These are phyloP conservation scores for Malassezia furfur DNA, from an alignment of 1,284 basidiomycete genomes.

Conservation along the genomic window DNA sequence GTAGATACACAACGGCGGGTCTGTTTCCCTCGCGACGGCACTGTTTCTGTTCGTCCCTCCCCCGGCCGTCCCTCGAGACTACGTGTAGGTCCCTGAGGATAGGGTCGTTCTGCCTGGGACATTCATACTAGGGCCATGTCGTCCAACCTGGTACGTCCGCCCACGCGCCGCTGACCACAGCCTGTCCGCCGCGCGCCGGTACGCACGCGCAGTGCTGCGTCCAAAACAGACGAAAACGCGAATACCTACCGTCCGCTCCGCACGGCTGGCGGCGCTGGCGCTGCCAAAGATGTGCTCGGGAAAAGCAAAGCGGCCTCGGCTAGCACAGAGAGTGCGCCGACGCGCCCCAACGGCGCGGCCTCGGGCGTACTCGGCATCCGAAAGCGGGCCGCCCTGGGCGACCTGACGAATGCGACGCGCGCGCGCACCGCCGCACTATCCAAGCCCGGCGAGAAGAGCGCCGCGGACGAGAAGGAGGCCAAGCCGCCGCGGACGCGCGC, in stretches of 20 bases:
- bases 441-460: constrained; percentile 5
- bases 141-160: constrained; percentile 15
- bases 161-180: constrained; percentile 7
- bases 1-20: constrained; percentile 1
- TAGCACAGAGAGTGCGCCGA: not conserved
- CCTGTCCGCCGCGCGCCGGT: constrained; percentile 15
- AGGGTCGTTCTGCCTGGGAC: not conserved
- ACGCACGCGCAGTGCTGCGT: constrained; percentile 10
- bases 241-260: constrained; percentile 2
- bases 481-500: constrained; percentile 1
- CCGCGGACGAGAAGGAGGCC: constrained; percentile 10
- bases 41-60: not conserved
- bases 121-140: constrained; percentile 8
- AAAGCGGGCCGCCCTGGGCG: constrained; percentile 44
- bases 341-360: constrained; percentile 11
- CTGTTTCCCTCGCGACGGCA: not conserved
- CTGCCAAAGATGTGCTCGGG: constrained; percentile 4
- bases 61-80: not conserved
- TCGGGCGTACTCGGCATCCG: constrained; percentile 35
- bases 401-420: constrained; percentile 42
- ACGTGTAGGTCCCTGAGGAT: too few relatives aligned
- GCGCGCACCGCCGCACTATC: constrained; percentile 7
- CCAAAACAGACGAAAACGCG: constrained; percentile 18
- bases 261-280: not conserved
- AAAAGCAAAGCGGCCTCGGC: constrained; percentile 2